Conservation (phyloP, 139 green algal genomes). For the Chara braunii region DNA sequence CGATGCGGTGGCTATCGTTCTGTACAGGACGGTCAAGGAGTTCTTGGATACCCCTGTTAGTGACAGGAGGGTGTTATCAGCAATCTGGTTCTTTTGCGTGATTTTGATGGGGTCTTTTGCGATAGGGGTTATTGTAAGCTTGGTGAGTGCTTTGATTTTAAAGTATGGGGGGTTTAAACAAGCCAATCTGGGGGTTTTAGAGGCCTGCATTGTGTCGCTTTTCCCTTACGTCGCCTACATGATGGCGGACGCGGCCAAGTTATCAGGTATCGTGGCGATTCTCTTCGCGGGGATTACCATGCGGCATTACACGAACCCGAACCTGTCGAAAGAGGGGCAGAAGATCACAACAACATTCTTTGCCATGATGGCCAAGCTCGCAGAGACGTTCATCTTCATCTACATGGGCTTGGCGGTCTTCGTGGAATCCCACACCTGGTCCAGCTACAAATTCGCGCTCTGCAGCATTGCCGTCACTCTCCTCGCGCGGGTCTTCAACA, state of each 20-base stretch:
- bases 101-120: slow-evolving; percentile 51
- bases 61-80: background rate
- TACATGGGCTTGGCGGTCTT: slow-evolving; percentile 53
- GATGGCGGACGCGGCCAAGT: slow-evolving; percentile 48
- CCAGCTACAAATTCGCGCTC: slow-evolving; percentile 4
- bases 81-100: slow-evolving; percentile 39
- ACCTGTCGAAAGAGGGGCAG: slow-evolving; percentile 46
- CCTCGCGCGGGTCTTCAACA: background rate
- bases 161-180: background rate
- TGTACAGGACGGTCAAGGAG: slow-evolving; percentile 47
- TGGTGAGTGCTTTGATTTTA: background rate
- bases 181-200: background rate
- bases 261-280: slow-evolving; percentile 61
- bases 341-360: slow-evolving; percentile 47
- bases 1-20: slow-evolving; percentile 73
- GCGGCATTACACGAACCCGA: slow-evolving; percentile 60
- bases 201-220: background rate
- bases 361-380: slow-evolving; percentile 44
- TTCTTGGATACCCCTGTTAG: slow-evolving; percentile 20
- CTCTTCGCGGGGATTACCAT: slow-evolving; percentile 67
- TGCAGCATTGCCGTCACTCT: background rate
- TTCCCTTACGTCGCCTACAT: slow-evolving; percentile 44
- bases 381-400: slow-evolving; percentile 56
- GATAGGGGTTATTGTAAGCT: slow-evolving; percentile 39
- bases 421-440: background rate